Percentiles rank a stretch among this genome's conserved stretches.
Conservation (phyloP, 2,329 filamentous ascomycete species). For the Cordyceps fumosorosea region DNA sequence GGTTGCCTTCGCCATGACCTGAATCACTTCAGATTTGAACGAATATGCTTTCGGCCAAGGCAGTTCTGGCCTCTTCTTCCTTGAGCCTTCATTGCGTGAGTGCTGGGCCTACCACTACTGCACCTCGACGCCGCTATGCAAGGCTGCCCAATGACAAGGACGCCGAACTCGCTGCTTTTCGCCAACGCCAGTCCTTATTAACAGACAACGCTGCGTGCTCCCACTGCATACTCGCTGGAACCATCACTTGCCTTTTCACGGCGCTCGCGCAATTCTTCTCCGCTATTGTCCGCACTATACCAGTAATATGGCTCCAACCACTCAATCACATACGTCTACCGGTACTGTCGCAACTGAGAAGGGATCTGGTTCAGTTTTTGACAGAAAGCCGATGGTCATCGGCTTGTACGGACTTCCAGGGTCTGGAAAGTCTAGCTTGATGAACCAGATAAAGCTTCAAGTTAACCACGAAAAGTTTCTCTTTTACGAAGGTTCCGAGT, state of each 20-base stretch:
- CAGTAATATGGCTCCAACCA: neutral
- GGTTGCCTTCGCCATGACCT: constrained; percentile 34
- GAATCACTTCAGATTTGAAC: constrained; percentile 25
- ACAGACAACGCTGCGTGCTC: neutral
- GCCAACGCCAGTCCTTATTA: neutral
- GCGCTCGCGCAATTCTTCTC: neutral
- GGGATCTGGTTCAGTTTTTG: neutral
- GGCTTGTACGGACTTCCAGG: constrained; percentile 50
- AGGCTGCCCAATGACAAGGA: neutral
- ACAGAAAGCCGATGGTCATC: constrained; percentile 34
- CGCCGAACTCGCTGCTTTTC: neutral
- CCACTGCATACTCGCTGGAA: neutral
- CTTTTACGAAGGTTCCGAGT: constrained; percentile 47
- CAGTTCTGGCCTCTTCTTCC: constrained; percentile 23
- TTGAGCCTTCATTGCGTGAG: neutral
- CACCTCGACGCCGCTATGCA: neutral
- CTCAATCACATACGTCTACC: neutral
- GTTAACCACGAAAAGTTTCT: constrained; percentile 30
- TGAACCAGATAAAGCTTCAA: constrained; percentile 32
- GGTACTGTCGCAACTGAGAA: neutral
- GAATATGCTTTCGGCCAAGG: constrained; percentile 23
- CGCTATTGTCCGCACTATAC: neutral
- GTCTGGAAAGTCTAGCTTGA: constrained; percentile 43
- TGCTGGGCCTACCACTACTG: constrained; percentile 1
- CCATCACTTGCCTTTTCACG: neutral